Evolutionary conservation across 1,284 basidiomycete genomes (phyloP).

Genomic region (Kalmanozyma brasiliensis): DNA sequence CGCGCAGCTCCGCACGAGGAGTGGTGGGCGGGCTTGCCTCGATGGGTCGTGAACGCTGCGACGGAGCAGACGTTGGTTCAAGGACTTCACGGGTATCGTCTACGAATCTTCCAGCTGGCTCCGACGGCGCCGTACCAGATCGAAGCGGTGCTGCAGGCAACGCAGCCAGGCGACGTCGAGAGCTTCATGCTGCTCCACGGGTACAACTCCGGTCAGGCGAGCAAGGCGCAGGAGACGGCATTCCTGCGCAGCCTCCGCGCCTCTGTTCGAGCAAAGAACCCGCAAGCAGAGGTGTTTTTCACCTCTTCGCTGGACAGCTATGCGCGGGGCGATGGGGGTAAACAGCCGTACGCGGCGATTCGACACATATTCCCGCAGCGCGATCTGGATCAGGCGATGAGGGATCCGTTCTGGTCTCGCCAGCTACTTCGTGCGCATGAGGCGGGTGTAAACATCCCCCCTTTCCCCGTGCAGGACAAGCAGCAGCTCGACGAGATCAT

Average conservation of each 20-base stretch:
- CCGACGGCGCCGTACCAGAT: constrained; percentile 11
- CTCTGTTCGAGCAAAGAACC: constrained; percentile 3
- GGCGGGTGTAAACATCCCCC: background rate
- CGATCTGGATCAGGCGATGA: constrained; percentile 28
- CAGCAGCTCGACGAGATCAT: constrained; percentile 9
- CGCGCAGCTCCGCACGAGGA: constrained; percentile 11
- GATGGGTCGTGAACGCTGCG: too few relatives aligned
- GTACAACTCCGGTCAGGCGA: constrained; percentile 30
- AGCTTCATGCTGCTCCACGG: constrained; percentile 38
- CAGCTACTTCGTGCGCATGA: constrained; percentile 8
- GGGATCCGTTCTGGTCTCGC: constrained; percentile 27
- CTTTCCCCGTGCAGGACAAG: background rate
- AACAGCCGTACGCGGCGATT: constrained; percentile 17
- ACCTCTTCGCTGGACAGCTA: constrained; percentile 29
- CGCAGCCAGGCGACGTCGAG: constrained; percentile 15
- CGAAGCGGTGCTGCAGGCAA: constrained; percentile 9
- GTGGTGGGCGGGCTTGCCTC: constrained; percentile 10
- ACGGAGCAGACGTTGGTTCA: too few relatives aligned
- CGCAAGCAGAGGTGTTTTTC: constrained; percentile 16
- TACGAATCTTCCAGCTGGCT: constrained; percentile 35
- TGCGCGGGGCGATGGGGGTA: constrained; percentile 20
- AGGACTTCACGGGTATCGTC: constrained; percentile 10
- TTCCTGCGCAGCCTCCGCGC: constrained; percentile 15
- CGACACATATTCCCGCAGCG: constrained; percentile 9
- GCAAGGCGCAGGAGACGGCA: constrained; percentile 4